phyloP scores from a whole-genome alignment of 768 basidiomycete genomes.

The Rhizopogon rudus region DNA sequence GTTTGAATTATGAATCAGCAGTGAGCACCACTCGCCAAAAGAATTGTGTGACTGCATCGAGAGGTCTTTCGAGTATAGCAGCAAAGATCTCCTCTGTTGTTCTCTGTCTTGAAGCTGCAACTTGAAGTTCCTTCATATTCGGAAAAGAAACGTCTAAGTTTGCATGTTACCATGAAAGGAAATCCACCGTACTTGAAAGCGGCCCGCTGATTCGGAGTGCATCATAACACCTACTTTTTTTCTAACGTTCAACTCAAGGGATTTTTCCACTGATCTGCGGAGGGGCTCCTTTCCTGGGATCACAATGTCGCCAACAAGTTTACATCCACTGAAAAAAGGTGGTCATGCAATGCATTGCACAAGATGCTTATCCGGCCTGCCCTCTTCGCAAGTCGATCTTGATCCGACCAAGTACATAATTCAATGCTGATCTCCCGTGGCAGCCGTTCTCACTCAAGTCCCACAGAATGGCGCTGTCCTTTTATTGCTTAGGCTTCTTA shows the following conservation, averaged over 20 bases:
- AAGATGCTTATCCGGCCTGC: conserved; percentile 68
- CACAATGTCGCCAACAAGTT: neutral
- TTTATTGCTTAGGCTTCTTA: conserved; percentile 84
- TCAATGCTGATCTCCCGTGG: conserved; percentile 9
- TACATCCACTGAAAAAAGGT: conserved; percentile 32
- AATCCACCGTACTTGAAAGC: too few species aligned
- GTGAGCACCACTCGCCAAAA: too few species aligned
- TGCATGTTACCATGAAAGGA: too few species aligned
- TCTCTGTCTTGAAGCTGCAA: too few species aligned
- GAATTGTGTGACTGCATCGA: too few species aligned
- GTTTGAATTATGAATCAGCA: too few species aligned
- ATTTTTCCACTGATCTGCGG: neutral
- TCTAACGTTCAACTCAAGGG: neutral
- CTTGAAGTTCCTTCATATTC: too few species aligned
- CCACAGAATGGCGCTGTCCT: conserved; percentile 73
- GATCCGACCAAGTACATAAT: conserved; percentile 65
- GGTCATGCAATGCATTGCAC: conserved; percentile 63
- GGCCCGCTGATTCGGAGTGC: too few species aligned
- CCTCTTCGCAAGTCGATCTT: conserved; percentile 58
- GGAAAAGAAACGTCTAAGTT: too few species aligned
- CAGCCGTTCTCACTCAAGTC: conserved; percentile 6
- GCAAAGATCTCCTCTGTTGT: too few species aligned
- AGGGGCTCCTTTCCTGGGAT: neutral
- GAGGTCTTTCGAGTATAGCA: too few species aligned
- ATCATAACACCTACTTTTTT: neutral